Base-by-base conservation (phyloP, 2,329 filamentous ascomycete genomes). In the Chrysosporium queenslandicum region DNA sequence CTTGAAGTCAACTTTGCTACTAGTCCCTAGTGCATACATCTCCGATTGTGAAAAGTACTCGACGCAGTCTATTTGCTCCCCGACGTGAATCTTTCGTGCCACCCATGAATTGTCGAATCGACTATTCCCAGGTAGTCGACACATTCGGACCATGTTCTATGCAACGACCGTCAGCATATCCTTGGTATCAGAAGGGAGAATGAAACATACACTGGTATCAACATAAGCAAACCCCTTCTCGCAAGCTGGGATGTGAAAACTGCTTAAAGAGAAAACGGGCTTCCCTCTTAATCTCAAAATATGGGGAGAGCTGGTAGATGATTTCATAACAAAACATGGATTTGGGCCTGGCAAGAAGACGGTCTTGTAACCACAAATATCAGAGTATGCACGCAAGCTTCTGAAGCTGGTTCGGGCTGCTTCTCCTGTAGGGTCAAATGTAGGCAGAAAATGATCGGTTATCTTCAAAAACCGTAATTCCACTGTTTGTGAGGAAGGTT, bases 191-290 rank as follows among this genome's bases (percentile, higher is more conserved):
- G 7, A 53, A 30, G 2, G 1, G 7, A 21, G 9, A 23, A 9
- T 5, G n/a, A 23, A 42, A 23, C 63, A 59, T 61, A 76, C 75
- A 56, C 72, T 66, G 14, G 74, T 77, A 68, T 94, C 86, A 23
- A 87, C 76, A 62, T 89, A 92, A 37, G 90, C 85, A 64, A 96
- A 94, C 0, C 90, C 90, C 52, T 81, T 77, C 53, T 90, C 82
- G 63, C 87, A 92, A 4, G 80, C 82, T 50, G 82, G 78, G 0
- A 83, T 89, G 64, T 94, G 81, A 64, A 95, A 87, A 0, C 80
- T 73, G 57, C 83, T 87, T 60, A 97, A 75, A 46, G 83, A 81
- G 36, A 82, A 78, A 2, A 91, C 81, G 6, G 79, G 78, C 12
- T 76, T 73, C 0, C 85, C 84, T 55, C 83, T 80, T 1, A 96